phyloP scores from a whole-genome alignment of 495 filamentous ascomycete genomes.

The Penicillium verhagenii region DNA sequence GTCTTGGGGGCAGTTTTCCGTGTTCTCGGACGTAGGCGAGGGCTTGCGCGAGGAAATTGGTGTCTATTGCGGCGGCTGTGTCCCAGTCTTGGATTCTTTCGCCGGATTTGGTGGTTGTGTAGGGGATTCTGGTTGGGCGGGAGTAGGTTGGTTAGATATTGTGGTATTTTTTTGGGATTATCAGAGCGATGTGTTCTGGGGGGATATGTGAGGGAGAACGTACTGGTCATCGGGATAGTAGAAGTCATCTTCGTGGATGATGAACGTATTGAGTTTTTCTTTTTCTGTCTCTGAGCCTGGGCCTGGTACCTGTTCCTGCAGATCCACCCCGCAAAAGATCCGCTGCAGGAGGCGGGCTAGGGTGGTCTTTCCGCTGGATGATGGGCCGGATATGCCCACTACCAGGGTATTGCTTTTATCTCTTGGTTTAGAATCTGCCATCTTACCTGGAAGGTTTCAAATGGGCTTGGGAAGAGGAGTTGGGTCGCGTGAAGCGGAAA shows the following conservation, averaged over 20 bases:
- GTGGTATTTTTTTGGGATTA: too few relatives aligned
- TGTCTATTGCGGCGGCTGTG: slow-evolving; percentile 69
- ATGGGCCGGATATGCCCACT: slow-evolving; percentile 72
- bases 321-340: slow-evolving; percentile 51
- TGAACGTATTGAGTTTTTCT: slow-evolving; percentile 52
- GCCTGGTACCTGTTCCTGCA: neutral
- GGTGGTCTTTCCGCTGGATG: slow-evolving; percentile 79
- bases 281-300: neutral
- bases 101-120: slow-evolving; percentile 38
- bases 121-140: slow-evolving; percentile 46
- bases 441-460: slow-evolving; percentile 4
- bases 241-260: slow-evolving; percentile 93
- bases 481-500: neutral
- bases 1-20: slow-evolving; percentile 62
- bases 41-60: slow-evolving; percentile 58
- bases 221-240: slow-evolving; percentile 74
- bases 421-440: neutral
- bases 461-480: neutral
- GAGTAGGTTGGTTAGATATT: neutral
- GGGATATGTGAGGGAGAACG: slow-evolving; percentile 9
- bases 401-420: slow-evolving; percentile 44
- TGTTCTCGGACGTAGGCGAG: slow-evolving; percentile 61
- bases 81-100: slow-evolving; percentile 80
- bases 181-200: too few relatives aligned
- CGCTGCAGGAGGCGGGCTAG: slow-evolving; percentile 69